Percentiles rank a stretch among this genome's conserved stretches.
These are phyloP conservation scores for Microdochium bolleyi DNA, from an alignment of 2,329 filamentous ascomycete genomes.

Conservation along the genomic window DNA sequence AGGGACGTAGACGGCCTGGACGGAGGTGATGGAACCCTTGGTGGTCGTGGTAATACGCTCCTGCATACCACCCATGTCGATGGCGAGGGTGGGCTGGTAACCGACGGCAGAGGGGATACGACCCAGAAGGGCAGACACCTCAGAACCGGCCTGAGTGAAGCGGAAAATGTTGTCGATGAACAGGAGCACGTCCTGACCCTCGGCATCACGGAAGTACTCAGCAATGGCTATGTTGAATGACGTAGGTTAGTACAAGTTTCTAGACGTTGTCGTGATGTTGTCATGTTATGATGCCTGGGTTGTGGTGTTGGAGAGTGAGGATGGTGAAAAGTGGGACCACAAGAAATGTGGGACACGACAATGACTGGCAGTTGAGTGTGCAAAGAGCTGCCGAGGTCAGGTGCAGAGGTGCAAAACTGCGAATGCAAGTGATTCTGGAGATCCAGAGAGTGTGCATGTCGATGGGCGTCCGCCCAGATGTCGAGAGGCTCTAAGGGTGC, in stretches of 20 bases:
- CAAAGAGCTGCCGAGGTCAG: background rate
- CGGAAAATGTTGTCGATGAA: conserved; percentile 99
- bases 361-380: no score
- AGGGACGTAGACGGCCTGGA: conserved; percentile 99
- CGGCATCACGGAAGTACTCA: conserved; percentile 71
- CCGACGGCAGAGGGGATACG: conserved; percentile 99
- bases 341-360: background rate
- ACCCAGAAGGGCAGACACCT: conserved; percentile 98
- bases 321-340: background rate
- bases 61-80: conserved; percentile 99
- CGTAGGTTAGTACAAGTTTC: background rate
- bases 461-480: no score
- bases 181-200: conserved; percentile 94
- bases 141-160: conserved; percentile 99
- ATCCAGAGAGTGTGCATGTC: no score
- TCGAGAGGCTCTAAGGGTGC: no score
- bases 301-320: background rate
- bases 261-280: background rate
- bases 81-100: conserved; percentile 97
- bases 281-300: background rate
- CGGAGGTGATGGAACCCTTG: conserved; percentile 99
- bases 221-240: conserved; percentile 39
- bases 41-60: conserved; percentile 99
- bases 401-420: background rate
- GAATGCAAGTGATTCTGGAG: no score